These are phyloP conservation scores for Stevia rebaudiana DNA, from an alignment of 140 eudicot genomes.

Conservation along the genomic window DNA sequence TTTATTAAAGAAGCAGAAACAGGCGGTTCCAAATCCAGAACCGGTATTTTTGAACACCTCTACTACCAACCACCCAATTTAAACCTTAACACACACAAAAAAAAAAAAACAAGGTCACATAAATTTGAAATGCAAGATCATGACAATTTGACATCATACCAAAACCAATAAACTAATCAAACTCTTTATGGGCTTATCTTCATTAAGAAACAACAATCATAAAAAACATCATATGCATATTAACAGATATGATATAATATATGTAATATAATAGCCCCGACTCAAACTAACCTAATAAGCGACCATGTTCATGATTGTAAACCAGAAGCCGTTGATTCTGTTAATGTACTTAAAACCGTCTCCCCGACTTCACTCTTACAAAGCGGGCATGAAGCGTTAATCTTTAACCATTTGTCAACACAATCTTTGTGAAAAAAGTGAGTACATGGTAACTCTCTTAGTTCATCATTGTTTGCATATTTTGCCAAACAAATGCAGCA, in stretches of 20 bases:
- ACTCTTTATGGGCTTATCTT: conserved; percentile 11
- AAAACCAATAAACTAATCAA: neutral
- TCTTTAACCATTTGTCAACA: conserved; percentile 94
- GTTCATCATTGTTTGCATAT: conserved; percentile 87
- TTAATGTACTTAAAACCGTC: conserved; percentile 38
- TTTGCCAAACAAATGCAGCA: conserved; percentile 96
- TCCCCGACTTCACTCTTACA: conserved; percentile 98
- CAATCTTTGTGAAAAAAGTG: conserved; percentile 97
- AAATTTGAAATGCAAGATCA: too few species aligned
- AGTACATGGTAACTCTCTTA: conserved; percentile 67
- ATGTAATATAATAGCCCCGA: conserved; percentile 5
- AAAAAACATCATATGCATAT: conserved; percentile 22
- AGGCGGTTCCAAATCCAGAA: too few species aligned
- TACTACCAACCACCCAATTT: too few species aligned
- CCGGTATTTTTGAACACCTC: too few species aligned
- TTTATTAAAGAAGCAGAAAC: too few species aligned
- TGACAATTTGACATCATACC: too few species aligned
- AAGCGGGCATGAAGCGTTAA: conserved; percentile 83
- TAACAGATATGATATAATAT: conserved; percentile 22
- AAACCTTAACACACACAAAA: too few species aligned
- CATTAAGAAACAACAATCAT: conserved; percentile 22
- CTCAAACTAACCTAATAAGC: conserved; percentile 14
- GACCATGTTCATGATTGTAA: conserved; percentile 24
- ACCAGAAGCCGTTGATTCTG: conserved; percentile 36
- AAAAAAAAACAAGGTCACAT: too few species aligned